Evolutionary conservation across 2,329 filamentous ascomycete species (phyloP).

Genomic region (Stagonosporopsis cucurbitacearum): DNA sequence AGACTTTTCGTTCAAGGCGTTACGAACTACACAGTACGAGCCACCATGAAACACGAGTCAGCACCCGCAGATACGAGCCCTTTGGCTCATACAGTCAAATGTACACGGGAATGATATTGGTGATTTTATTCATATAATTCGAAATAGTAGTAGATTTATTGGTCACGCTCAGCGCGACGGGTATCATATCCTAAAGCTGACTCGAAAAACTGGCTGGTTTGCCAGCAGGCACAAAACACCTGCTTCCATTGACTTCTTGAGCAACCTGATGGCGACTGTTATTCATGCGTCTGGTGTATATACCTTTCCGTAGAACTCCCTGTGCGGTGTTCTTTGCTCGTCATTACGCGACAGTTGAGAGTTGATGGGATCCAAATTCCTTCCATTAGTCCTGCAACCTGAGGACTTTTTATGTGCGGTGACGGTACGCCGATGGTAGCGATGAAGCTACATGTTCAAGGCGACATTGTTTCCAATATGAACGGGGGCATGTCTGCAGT

Average conservation of each 20-base stretch:
- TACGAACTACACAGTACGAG: neutral
- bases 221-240: conserved; percentile 2
- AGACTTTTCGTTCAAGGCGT: too few species aligned
- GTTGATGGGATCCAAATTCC: neutral
- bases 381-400: neutral
- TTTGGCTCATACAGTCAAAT: neutral
- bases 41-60: neutral
- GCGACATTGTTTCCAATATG: neutral
- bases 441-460: conserved; percentile 10
- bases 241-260: conserved; percentile 6
- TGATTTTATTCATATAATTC: too few species aligned
- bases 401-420: neutral
- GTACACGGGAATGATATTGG: neutral
- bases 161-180: conserved; percentile 9
- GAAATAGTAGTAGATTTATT: neutral
- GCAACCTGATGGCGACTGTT: conserved; percentile 1
- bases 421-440: conserved; percentile 9
- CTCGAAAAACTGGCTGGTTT: conserved; percentile 1
- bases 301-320: neutral
- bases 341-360: neutral
- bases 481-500: neutral
- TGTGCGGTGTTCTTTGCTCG: neutral
- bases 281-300: neutral
- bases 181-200: conserved; percentile 13
- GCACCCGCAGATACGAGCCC: neutral